phyloP scores from a whole-genome alignment of 2,329 filamentous ascomycete species.

The Colletotrichum orbiculare region DNA sequence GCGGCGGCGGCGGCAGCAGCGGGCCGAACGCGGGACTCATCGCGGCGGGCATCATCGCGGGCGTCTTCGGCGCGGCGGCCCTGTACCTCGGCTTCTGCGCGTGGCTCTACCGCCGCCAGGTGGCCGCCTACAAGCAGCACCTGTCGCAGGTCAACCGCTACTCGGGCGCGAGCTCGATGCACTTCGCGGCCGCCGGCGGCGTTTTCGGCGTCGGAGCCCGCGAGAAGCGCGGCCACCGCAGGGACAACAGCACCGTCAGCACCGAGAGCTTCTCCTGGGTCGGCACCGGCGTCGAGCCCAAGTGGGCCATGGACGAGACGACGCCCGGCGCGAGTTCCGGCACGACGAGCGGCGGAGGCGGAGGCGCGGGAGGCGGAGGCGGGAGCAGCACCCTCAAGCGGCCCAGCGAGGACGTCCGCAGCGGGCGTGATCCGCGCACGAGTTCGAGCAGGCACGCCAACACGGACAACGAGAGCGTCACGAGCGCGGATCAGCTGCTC shows the following conservation, averaged over 20 bases:
- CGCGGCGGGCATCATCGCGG: conserved; percentile 68
- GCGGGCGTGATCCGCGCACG: conserved; percentile 34
- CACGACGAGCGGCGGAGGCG: conserved; percentile 38
- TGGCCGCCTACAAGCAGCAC: conserved; percentile 76
- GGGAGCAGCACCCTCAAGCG: conserved; percentile 8
- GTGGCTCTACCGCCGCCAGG: conserved; percentile 79
- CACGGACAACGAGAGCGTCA: conserved; percentile 41
- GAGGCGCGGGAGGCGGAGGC: conserved; percentile 14
- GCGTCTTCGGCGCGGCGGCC: conserved; percentile 70
- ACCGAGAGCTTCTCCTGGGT: conserved; percentile 46
- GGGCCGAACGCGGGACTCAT: conserved; percentile 53
- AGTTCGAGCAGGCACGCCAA: conserved; percentile 40
- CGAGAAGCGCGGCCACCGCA: conserved; percentile 36
- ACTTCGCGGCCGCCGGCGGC: conserved; percentile 43
- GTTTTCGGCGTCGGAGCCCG: conserved; percentile 40
- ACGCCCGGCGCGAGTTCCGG: conserved; percentile 38
- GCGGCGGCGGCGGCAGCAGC: conserved; percentile 2
- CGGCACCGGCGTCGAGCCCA: conserved; percentile 45
- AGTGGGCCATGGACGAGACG: conserved; percentile 42
- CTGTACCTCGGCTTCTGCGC: conserved; percentile 77
- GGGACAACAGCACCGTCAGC: conserved; percentile 38
- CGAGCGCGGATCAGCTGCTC: conserved; percentile 67
- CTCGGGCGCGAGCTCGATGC: conserved; percentile 55
- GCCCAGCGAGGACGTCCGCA: conserved; percentile 37
- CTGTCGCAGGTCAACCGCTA: conserved; percentile 73